These are phyloP conservation scores for Saturnispora kantuleensis DNA, from an alignment of 805 yeast species.

Conservation along the genomic window DNA sequence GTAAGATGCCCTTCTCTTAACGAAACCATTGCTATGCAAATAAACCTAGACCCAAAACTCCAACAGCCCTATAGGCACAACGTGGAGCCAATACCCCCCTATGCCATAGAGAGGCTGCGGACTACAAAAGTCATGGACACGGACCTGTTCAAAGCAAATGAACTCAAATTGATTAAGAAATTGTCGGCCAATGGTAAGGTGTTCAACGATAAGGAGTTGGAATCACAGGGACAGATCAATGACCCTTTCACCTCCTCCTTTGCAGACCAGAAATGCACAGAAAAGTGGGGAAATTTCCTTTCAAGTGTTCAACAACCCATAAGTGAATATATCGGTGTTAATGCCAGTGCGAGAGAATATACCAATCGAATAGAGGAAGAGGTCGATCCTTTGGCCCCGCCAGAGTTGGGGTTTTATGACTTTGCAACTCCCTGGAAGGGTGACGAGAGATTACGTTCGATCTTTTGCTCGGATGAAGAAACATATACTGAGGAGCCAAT, in stretches of 20 bases:
- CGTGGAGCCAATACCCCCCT: slow-evolving; percentile 11
- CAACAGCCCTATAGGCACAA: not conserved
- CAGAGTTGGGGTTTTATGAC: slow-evolving; percentile 10
- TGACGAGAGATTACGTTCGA: slow-evolving; percentile 42
- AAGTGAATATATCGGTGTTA: slow-evolving; percentile 1
- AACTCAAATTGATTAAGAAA: not conserved
- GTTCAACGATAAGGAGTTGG: slow-evolving; percentile 1
- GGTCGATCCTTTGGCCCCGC: no score
- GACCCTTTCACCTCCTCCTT: slow-evolving; percentile 17
- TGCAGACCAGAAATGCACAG: slow-evolving; percentile 6
- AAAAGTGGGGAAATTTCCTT: slow-evolving; percentile 16
- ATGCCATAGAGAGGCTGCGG: slow-evolving; percentile 13
- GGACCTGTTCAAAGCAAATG: not conserved
- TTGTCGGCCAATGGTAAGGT: not conserved
- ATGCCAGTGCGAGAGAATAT: not conserved
- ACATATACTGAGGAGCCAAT: not conserved
- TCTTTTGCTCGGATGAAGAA: not conserved
- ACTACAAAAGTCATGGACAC: not conserved
- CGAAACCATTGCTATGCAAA: no score
- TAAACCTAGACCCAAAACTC: not conserved
- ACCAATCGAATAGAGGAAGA: no score
- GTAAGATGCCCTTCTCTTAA: no score
- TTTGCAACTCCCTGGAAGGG: slow-evolving; percentile 62
- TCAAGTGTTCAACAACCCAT: slow-evolving; percentile 10
- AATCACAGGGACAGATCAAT: not conserved